These are phyloP conservation scores for Naganishia cerealis DNA, from an alignment of 1,284 basidiomycete genomes.

Conservation along the genomic window DNA sequence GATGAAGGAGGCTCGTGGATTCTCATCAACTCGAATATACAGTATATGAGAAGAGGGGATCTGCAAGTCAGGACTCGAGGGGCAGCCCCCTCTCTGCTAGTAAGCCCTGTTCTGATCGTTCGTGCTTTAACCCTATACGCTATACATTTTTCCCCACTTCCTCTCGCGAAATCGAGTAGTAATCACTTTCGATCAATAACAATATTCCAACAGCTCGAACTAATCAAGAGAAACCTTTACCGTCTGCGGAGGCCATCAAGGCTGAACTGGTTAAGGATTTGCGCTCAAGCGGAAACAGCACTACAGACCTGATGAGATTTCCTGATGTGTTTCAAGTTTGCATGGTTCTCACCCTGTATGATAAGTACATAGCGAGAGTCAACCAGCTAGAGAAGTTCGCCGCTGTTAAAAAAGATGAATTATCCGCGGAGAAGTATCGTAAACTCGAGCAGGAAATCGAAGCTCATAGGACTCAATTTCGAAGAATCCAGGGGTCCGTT, in stretches of 20 bases:
- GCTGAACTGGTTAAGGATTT: neutral
- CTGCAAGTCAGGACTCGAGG: no score
- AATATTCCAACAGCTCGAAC: neutral
- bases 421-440: neutral
- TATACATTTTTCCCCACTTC: no score
- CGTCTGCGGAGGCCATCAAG: neutral
- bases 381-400: neutral
- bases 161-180: no score
- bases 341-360: neutral
- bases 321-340: neutral
- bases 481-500: neutral
- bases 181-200: neutral
- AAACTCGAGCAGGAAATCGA: neutral
- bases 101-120: no score
- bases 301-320: neutral
- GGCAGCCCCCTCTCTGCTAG: no score
- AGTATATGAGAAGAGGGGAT: no score
- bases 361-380: neutral
- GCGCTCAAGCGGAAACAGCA: neutral
- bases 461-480: neutral
- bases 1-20: no score
- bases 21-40: no score
- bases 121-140: no score
- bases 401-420: neutral
- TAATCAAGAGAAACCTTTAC: neutral